These are phyloP conservation scores for Amesomyces nigricolor DNA, from an alignment of 2,329 filamentous ascomycete genomes.

Conservation along the genomic window DNA sequence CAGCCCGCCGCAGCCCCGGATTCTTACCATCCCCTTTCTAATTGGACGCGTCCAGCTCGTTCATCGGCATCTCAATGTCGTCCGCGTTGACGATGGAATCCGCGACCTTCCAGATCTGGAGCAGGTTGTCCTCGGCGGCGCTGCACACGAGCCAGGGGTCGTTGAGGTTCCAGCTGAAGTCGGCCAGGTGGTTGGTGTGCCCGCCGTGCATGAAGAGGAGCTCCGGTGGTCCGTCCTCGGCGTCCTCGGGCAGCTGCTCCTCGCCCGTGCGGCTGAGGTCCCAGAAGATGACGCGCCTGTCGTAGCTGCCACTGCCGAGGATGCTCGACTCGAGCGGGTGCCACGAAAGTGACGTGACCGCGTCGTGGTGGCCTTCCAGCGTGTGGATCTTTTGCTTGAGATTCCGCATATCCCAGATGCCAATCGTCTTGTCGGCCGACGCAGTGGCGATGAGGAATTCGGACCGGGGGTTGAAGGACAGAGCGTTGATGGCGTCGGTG, in stretches of 20 bases:
- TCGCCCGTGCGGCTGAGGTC: constrained; percentile 87
- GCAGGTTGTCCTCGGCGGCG: constrained; percentile 91
- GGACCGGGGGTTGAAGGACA: constrained; percentile 89
- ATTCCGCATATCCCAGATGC: constrained; percentile 90
- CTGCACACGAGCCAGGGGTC: constrained; percentile 96
- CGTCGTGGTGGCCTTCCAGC: constrained; percentile 80
- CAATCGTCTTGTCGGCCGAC: constrained; percentile 91
- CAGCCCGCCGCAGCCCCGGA: background rate
- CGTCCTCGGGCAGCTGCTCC: constrained; percentile 91
- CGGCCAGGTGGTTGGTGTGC: constrained; percentile 92
- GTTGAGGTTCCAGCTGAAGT: constrained; percentile 97
- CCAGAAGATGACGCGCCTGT: constrained; percentile 93
- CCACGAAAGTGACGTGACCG: constrained; percentile 90
- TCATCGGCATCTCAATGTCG: constrained; percentile 66
- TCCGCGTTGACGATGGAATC: constrained; percentile 77
- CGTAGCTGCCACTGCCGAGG: constrained; percentile 85
- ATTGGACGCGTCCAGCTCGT: constrained; percentile 54
- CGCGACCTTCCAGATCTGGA: constrained; percentile 90
- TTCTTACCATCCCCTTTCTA: constrained; percentile 15
- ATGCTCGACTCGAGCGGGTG: constrained; percentile 87
- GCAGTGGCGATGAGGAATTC: constrained; percentile 88
- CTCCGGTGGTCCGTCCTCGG: constrained; percentile 90
- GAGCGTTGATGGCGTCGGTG: constrained; percentile 87
- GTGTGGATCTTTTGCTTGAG: constrained; percentile 85
- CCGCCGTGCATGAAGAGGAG: constrained; percentile 99